Percentiles rank a stretch among this genome's conserved stretches.
Evolutionary conservation across 1,284 basidiomycete species (phyloP).

Genomic region (Stygiomarasmius scandens): DNA sequence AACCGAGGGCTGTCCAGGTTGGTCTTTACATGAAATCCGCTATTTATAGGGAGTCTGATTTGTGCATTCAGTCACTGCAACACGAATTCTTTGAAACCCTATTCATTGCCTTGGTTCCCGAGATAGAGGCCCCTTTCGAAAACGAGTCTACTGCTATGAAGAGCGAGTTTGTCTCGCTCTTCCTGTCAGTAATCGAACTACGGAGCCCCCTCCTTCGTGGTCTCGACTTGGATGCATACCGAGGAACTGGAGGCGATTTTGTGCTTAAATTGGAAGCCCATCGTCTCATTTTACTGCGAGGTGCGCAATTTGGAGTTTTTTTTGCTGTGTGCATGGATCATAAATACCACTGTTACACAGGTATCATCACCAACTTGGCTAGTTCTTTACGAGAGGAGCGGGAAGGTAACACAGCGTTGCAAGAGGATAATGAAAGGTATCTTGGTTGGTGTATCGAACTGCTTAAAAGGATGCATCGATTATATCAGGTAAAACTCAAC

Average conservation of each 20-base stretch:
- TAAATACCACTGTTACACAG: too few relatives aligned
- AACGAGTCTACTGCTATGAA: conserved; percentile 28
- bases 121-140: conserved; percentile 52
- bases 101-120: conserved; percentile 57
- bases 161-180: conserved; percentile 49
- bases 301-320: too few relatives aligned
- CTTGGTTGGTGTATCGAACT: too few relatives aligned
- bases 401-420: too few relatives aligned
- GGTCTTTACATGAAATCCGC: neutral
- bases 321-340: too few relatives aligned
- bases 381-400: too few relatives aligned
- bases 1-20: conserved; percentile 28
- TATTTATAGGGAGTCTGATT: neutral
- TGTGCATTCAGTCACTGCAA: conserved; percentile 29
- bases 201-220: conserved; percentile 53
- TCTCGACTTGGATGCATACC: conserved; percentile 11
- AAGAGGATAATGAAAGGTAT: too few relatives aligned
- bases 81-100: conserved; percentile 61
- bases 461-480: too few relatives aligned
- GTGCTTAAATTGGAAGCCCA: neutral
- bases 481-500: too few relatives aligned
- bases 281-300: neutral
- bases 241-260: neutral
- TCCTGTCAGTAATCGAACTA: conserved; percentile 56
- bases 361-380: too few relatives aligned